Conservation (phyloP, 2,329 filamentous ascomycete genomes). For the Colletotrichum tofieldiae region DNA sequence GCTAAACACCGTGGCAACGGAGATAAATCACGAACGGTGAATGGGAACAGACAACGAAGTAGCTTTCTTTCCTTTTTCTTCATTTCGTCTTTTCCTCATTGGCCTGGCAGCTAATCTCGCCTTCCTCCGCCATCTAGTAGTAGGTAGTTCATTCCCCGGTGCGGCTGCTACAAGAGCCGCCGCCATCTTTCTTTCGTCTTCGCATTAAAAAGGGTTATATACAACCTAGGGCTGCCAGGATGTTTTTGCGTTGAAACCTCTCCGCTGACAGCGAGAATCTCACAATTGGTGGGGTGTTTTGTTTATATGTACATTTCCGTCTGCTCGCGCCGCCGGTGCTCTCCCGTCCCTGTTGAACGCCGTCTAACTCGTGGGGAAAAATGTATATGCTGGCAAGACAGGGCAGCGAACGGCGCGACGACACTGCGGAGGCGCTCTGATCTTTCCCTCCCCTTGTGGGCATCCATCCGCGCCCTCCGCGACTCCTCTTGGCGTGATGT, state of each 20-base stretch:
- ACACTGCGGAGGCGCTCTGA: slow-evolving; percentile 24
- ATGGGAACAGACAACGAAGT: neutral
- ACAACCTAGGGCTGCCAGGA: slow-evolving; percentile 26
- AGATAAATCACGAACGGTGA: neutral
- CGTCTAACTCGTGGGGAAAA: neutral
- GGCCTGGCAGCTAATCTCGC: slow-evolving; percentile 17
- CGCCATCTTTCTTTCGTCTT: slow-evolving; percentile 18
- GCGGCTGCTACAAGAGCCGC: neutral
- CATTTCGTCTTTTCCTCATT: slow-evolving; percentile 36
- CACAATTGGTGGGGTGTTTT: slow-evolving; percentile 14
- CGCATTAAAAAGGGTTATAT: slow-evolving; percentile 43
- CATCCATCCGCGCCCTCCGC: slow-evolving; percentile 27
- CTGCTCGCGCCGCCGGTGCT: slow-evolving; percentile 35
- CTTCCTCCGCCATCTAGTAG: slow-evolving; percentile 12
- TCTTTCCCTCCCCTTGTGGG: neutral
- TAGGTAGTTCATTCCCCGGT: neutral
- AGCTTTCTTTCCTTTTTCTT: slow-evolving; percentile 23
- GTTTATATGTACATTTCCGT: slow-evolving; percentile 36
- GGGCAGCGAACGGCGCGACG: slow-evolving; percentile 33
- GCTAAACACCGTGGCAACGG: neutral
- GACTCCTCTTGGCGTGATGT: neutral
- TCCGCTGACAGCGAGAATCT: slow-evolving; percentile 30
- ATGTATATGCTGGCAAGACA: neutral
- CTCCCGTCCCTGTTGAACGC: neutral
- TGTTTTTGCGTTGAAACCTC: slow-evolving; percentile 9